Percentiles rank a stretch among this genome's conserved stretches.
These are phyloP conservation scores for Leishmania tropica DNA, from an alignment of 208 protist genomes.

Conservation along the genomic window DNA sequence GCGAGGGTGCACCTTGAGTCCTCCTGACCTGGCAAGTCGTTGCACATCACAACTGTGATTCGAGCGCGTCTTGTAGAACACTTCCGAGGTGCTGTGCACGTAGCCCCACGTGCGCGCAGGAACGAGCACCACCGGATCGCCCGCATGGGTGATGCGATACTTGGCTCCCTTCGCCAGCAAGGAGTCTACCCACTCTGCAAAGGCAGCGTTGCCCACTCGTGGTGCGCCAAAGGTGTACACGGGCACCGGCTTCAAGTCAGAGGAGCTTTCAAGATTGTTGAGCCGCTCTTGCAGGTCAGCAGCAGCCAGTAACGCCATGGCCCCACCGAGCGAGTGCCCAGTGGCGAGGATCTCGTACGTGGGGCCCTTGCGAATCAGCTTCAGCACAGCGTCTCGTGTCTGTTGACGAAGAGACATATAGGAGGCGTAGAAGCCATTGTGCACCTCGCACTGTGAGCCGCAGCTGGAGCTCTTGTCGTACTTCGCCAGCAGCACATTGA, in stretches of 20 bases:
- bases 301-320: conserved; percentile 2
- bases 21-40: background rate
- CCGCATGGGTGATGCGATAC: conserved; percentile 47
- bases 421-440: conserved; percentile 44
- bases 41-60: background rate
- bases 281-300: conserved; percentile 1
- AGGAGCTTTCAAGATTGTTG: background rate
- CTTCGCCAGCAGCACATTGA: conserved; percentile 36
- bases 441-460: conserved; percentile 33
- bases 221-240: conserved; percentile 66
- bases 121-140: conserved; percentile 48
- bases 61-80: conserved; percentile 30
- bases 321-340: conserved; percentile 1
- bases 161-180: conserved; percentile 20
- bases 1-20: background rate
- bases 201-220: conserved; percentile 54
- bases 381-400: background rate
- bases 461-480: conserved; percentile 34
- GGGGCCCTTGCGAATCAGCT: background rate
- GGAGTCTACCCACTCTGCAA: conserved; percentile 24
- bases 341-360: conserved; percentile 8
- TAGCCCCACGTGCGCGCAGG: conserved; percentile 39
- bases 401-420: conserved; percentile 30
- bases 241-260: background rate
- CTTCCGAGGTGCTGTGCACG: conserved; percentile 37